These are phyloP conservation scores for Phialophora tarda DNA, from an alignment of 2,329 filamentous ascomycete species.

Conservation along the genomic window DNA sequence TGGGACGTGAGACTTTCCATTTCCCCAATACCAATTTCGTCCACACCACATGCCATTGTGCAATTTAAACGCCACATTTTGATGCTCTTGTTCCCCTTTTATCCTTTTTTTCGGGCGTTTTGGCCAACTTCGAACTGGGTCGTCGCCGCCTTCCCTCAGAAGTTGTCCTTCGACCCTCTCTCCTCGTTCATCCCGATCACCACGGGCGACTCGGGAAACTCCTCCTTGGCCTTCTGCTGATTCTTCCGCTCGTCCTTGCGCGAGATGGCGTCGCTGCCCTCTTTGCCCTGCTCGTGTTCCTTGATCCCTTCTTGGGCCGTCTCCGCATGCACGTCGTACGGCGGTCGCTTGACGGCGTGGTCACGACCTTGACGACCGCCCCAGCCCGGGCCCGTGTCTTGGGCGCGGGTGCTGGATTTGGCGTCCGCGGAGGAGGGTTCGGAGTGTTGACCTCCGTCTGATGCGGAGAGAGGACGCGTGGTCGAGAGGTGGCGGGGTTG, in stretches of 20 bases:
- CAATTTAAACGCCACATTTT: constrained; percentile 9
- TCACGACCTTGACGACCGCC: constrained; percentile 45
- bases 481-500: background rate
- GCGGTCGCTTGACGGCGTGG: constrained; percentile 46
- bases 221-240: constrained; percentile 52
- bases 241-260: constrained; percentile 48
- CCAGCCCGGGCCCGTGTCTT: constrained; percentile 41
- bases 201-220: constrained; percentile 57
- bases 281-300: constrained; percentile 45
- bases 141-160: background rate
- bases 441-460: constrained; percentile 4
- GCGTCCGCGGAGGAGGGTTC: constrained; percentile 7
- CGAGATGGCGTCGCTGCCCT: constrained; percentile 49
- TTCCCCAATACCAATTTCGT: background rate
- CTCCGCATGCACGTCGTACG: constrained; percentile 44
- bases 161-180: constrained; percentile 47
- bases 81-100: background rate
- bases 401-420: constrained; percentile 13
- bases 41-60: constrained; percentile 6
- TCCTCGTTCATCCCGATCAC: constrained; percentile 62
- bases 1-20: background rate
- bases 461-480: background rate
- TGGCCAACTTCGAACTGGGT: background rate
- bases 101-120: background rate
- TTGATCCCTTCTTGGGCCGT: constrained; percentile 42